Evolutionary conservation across 306 rosid species (phyloP).

Genomic region (Pachyrhizus erosus): DNA sequence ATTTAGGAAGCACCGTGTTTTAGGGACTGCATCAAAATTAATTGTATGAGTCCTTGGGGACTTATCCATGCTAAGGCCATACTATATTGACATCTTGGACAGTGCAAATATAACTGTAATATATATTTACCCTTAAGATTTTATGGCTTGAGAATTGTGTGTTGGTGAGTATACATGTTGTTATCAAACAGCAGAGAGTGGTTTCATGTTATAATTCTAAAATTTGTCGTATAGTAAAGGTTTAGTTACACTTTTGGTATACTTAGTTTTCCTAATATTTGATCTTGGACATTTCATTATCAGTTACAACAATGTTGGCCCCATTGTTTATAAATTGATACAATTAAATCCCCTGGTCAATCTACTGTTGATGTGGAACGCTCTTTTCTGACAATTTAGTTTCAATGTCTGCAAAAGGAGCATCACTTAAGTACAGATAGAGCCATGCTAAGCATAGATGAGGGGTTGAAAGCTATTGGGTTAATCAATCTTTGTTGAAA

Average conservation of each 20-base stretch:
- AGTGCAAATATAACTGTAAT: neutral
- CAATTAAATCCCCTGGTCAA: neutral
- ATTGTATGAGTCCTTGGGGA: neutral
- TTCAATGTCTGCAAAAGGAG: neutral
- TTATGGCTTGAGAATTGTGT: neutral
- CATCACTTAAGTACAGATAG: neutral
- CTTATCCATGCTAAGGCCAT: neutral
- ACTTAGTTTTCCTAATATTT: neutral
- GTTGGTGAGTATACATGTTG: neutral
- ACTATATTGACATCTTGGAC: neutral
- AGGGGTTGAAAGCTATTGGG: neutral
- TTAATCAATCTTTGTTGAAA: neutral
- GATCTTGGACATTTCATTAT: neutral
- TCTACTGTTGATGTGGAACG: neutral
- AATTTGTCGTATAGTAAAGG: too few relatives aligned
- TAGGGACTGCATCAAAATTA: neutral
- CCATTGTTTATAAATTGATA: neutral
- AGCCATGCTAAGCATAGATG: neutral
- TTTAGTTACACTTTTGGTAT: neutral
- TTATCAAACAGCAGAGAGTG: neutral
- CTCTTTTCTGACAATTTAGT: neutral
- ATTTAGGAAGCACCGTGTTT: neutral
- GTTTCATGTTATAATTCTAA: neutral
- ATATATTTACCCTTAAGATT: conserved; percentile 2
- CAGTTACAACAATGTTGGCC: neutral